Evolutionary conservation across 345 rosid species (phyloP).

Genomic region (Hibiscus tridactylites): DNA sequence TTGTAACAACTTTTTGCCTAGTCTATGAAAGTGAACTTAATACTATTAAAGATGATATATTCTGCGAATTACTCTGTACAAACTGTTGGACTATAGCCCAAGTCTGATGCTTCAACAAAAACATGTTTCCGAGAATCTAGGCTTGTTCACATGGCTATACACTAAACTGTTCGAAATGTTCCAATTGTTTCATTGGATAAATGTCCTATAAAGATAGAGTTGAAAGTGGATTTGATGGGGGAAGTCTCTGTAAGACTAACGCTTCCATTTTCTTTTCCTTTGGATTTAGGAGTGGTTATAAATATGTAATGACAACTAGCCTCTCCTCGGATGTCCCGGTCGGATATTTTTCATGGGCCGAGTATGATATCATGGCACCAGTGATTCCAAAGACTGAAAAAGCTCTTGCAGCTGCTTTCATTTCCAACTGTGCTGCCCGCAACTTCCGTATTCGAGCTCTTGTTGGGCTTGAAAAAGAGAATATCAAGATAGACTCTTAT

Average conservation of each 20-base stretch:
- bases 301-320: slow-evolving; percentile 86
- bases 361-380: slow-evolving; percentile 93
- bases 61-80: too few relatives aligned
- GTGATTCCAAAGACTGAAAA: slow-evolving; percentile 71
- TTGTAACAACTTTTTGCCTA: neutral
- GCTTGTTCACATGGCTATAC: neutral
- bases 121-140: neutral
- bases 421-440: slow-evolving; percentile 83
- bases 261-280: neutral
- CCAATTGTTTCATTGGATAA: neutral
- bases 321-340: slow-evolving; percentile 98
- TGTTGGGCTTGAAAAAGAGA: slow-evolving; percentile 49
- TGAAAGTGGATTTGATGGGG: neutral
- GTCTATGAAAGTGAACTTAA: too few relatives aligned
- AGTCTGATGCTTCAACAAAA: neutral
- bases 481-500: slow-evolving; percentile 70
- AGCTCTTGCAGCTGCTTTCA: slow-evolving; percentile 92
- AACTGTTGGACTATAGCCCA: too few relatives aligned
- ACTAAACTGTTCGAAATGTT: neutral
- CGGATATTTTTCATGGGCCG: slow-evolving; percentile 98
- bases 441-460: slow-evolving; percentile 87
- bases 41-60: too few relatives aligned
- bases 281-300: slow-evolving; percentile 58
- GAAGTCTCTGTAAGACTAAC: slow-evolving; percentile 2
- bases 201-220: neutral